Base-by-base conservation (phyloP, 2,329 filamentous ascomycete species). In the Thelonectria olida region DNA sequence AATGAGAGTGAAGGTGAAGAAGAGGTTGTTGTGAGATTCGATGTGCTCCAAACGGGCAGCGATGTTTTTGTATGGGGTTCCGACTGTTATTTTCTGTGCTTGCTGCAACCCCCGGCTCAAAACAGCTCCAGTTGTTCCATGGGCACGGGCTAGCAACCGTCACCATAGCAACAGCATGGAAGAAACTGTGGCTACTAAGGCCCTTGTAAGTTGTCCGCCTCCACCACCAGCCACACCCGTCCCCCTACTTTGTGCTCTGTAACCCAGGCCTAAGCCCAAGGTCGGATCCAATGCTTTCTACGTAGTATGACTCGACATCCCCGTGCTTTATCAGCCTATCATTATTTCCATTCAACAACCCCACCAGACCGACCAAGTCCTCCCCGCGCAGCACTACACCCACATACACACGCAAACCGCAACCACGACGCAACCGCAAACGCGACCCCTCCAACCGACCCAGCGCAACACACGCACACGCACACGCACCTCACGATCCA, bases 61-160 rank as follows among this genome's bases (percentile, higher is more conserved):
- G 72, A 72, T 74, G 74, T 72, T 75, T 73, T 75, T 73, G 72
- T 75, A 75, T 63, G 65, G 63, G 60, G 48, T 62, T 56, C 63
- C 36, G 62, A 59, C 57, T 73, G 68, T 73, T 73, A 64, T 73
- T 72, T 64, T 64, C 55, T 47, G 60, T 58, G 61, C 45, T 60
- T 42, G 27, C 47, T 54, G 54, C 61, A 61, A 63, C 54, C 64
- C 39, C 67, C 58, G 61, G 59, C 68, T 65, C 67, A 68, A 68
- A 71, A 71, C 67, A 71, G 67, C 51, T 58, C 34, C 57, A 22
- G 56, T 58, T 63, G 63, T 52, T 60, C 34, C n/a, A 28, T 25
- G 52, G 28, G 34, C 31, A 58, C 64, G 65, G 61, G 58, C 53
- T 58, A 25, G 57, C 53, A 62, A 57, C 45, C 22, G 31, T 50